phyloP scores from a whole-genome alignment of 139 green algal genomes.

The Micractinium sp. region DNA sequence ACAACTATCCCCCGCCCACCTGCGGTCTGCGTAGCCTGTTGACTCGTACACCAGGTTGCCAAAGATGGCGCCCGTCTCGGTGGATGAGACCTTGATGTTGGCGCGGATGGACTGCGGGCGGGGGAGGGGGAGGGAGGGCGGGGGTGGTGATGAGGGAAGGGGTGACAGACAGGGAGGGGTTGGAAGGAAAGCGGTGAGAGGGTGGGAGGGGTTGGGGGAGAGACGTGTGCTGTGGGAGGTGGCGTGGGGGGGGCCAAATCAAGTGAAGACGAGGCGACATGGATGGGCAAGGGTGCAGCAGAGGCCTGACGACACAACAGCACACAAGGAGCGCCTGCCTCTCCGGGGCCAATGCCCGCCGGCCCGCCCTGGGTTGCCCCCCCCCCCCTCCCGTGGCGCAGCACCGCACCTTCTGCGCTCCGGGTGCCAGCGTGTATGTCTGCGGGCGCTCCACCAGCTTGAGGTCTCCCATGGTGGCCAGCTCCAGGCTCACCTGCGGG shows the following conservation, averaged over 20 bases:
- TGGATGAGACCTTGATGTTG: slow-evolving; percentile 90
- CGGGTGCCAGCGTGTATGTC: slow-evolving; percentile 89
- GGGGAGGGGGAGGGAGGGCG: neutral
- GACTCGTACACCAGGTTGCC: slow-evolving; percentile 99
- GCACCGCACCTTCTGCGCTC: slow-evolving; percentile 55
- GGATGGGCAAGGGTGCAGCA: no score
- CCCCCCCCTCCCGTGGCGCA: no score
- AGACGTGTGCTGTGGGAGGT: no score
- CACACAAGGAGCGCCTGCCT: no score
- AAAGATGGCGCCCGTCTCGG: slow-evolving; percentile 99
- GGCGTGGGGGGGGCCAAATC: no score
- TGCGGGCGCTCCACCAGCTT: slow-evolving; percentile 98
- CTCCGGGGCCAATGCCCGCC: neutral
- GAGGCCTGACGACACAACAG: no score
- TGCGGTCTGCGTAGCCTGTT: slow-evolving; percentile 71
- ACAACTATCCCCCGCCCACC: neutral
- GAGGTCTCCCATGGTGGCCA: slow-evolving; percentile 99
- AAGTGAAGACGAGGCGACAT: no score
- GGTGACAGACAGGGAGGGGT: no score
- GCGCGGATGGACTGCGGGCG: slow-evolving; percentile 29
- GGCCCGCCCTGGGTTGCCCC: neutral
- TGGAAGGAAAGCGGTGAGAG: no score
- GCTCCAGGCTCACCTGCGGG: slow-evolving; percentile 87
- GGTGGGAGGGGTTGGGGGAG: no score
- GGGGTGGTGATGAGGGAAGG: neutral